Evolutionary conservation across 78 protist genomes (phyloP), one percentile per base, ranked within the genome.

Genomic region (Polysphondylium violaceum): DNA sequence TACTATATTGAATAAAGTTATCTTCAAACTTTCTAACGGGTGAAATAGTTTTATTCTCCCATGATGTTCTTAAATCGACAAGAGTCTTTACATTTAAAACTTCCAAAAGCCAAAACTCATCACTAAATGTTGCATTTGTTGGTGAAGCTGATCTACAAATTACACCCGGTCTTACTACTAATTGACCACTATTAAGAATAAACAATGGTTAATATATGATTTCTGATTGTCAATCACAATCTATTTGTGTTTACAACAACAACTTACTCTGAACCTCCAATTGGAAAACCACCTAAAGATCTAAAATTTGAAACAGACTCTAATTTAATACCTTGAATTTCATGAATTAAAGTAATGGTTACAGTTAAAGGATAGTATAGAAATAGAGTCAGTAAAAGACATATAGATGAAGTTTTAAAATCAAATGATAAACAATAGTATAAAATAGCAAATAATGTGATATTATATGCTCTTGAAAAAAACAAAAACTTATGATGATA

Each of bases 1-100:
- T 68, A 25, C 78, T 68, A 53, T 68, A 81, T 41, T 81, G 89
- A 23, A 81, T 73, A 72, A 81, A 81, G 56, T 81, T 81, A 68
- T 81, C 89, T 68, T 81, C 89, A 68, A 81, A 81, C 33, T 81
- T 81, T 68, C 89, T 81, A 38, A 81, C 89, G 27, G 89, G 89
- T 43, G 89, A 81, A 11, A 81, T 81, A 1, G 89, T 81, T 68
- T 78, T 81, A 43, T 81, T 81, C 14, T 81, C 89, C 89, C 89
- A 81, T 55, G 89, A 67, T 17, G 89, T 81, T 81, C 89, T 65
- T 25, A 81, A 68, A 81, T 81, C 89, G 27, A 81, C 56, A 36
- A 81, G 56, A 40, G 89, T 81, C 43, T 81, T 81, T 25, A 81
- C 55, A 27, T 41, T 35, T 29, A 81, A 41, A 25, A 68, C 43